Evolutionary conservation across 371 early-diverging fungal genomes (phyloP).

Genomic region (Globomyces sp.): DNA sequence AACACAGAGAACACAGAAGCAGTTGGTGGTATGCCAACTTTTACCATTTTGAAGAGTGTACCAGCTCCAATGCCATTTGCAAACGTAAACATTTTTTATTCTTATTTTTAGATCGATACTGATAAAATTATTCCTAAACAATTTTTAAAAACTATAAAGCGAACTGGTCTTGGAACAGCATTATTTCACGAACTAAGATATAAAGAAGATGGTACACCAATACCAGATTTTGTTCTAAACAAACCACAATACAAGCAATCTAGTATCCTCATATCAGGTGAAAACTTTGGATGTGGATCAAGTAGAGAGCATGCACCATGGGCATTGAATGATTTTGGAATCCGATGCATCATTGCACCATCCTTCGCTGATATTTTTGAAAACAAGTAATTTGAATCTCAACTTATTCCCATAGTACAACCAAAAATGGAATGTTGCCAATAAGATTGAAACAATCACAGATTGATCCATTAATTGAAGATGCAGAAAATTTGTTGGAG

Average conservation of each 20-base stretch:
- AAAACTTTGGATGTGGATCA: constrained; percentile 71
- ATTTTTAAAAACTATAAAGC: constrained; percentile 71
- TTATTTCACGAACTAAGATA: constrained; percentile 63
- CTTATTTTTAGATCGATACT: constrained; percentile 49
- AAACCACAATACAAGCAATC: constrained; percentile 54
- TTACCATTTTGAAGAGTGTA: constrained; percentile 56
- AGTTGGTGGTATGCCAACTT: constrained; percentile 55
- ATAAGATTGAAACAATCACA: constrained; percentile 36
- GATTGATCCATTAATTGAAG: constrained; percentile 38
- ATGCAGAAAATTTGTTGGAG: constrained; percentile 46
- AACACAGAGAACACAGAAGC: not conserved
- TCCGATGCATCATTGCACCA: constrained; percentile 64
- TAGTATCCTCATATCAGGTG: constrained; percentile 59
- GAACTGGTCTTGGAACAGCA: constrained; percentile 63
- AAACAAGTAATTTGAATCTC: constrained; percentile 59
- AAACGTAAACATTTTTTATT: constrained; percentile 29
- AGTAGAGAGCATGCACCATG: constrained; percentile 75
- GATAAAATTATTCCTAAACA: constrained; percentile 76
- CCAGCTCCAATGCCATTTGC: constrained; percentile 61
- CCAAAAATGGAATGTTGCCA: constrained; percentile 70
- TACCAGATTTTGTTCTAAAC: constrained; percentile 62
- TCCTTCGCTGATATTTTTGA: constrained; percentile 69
- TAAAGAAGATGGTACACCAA: constrained; percentile 33
- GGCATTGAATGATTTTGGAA: constrained; percentile 71
- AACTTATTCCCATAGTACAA: not conserved